Conservation (phyloP, 495 filamentous ascomycete species). For the Penicillium verhagenii region DNA sequence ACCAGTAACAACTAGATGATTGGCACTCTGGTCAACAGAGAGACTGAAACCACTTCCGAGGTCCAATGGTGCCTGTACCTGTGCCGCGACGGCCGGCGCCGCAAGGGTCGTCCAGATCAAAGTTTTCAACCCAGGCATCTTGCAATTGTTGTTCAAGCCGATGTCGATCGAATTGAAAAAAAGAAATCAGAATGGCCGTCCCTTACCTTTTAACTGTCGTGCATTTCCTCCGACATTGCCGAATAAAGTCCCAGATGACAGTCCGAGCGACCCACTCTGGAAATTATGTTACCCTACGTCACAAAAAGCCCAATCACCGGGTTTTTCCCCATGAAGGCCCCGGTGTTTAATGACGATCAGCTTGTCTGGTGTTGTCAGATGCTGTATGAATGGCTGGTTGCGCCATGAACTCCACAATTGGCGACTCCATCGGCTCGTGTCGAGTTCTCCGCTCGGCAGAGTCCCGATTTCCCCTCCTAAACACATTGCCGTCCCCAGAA, state of each 20-base stretch:
- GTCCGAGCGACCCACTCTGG: not conserved
- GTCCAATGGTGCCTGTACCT: slow-evolving; percentile 11
- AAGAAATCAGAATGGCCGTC: not conserved
- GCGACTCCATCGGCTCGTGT: slow-evolving; percentile 17
- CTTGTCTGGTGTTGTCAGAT: not conserved
- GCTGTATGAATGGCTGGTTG: not conserved
- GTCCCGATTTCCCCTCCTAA: slow-evolving; percentile 11
- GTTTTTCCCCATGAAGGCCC: not conserved
- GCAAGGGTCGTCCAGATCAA: slow-evolving; percentile 19
- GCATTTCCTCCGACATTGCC: not conserved
- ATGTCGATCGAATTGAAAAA: not conserved
- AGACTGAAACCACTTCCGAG: slow-evolving; percentile 20
- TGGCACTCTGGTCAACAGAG: slow-evolving; percentile 10
- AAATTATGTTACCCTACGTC: not conserved
- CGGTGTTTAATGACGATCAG: slow-evolving; percentile 15
- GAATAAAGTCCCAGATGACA: not conserved
- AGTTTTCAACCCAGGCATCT: slow-evolving; percentile 13
- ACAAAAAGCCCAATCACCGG: not conserved
- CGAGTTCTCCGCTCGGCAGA: slow-evolving; percentile 13
- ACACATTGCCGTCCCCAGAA: slow-evolving; percentile 11
- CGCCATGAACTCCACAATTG: slow-evolving; percentile 12
- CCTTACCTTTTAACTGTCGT: not conserved
- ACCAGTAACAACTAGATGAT: slow-evolving; percentile 12
- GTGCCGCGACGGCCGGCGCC: slow-evolving; percentile 8
- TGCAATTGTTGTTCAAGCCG: not conserved